These are phyloP conservation scores for Rugonectria rugulosa DNA, from an alignment of 2,329 filamentous ascomycete species.

Conservation along the genomic window DNA sequence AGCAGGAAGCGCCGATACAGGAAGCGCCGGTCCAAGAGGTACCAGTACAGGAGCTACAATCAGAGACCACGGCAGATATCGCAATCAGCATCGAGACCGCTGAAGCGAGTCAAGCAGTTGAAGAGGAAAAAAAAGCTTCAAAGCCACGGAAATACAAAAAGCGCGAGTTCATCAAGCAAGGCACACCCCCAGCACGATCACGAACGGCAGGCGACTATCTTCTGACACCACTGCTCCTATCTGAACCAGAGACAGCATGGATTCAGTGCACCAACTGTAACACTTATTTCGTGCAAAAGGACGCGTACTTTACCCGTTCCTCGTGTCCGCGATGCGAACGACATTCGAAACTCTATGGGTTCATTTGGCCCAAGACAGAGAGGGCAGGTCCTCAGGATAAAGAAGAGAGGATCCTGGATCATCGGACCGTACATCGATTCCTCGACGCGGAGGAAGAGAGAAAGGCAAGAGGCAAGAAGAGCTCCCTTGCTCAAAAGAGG, in stretches of 20 bases:
- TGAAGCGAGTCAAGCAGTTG: conserved; percentile 25
- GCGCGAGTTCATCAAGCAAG: conserved; percentile 44
- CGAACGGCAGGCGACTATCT: conserved; percentile 82
- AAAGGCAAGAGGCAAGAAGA: conserved; percentile 54
- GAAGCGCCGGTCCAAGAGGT: not conserved
- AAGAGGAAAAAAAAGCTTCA: conserved; percentile 23
- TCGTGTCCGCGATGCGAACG: conserved; percentile 93
- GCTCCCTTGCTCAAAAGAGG: conserved; percentile 39
- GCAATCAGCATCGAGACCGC: conserved; percentile 36
- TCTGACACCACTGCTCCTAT: conserved; percentile 77
- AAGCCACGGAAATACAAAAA: conserved; percentile 47
- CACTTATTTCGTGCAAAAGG: conserved; percentile 82
- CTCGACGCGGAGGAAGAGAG: conserved; percentile 74
- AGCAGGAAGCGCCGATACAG: conserved; percentile 17
- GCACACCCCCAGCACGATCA: conserved; percentile 42
- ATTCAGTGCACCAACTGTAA: conserved; percentile 88
- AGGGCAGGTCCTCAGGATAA: conserved; percentile 77
- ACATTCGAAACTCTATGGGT: conserved; percentile 95
- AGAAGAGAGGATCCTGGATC: conserved; percentile 78
- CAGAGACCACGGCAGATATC: conserved; percentile 25
- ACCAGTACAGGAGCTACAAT: not conserved
- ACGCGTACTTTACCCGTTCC: conserved; percentile 85
- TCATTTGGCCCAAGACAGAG: conserved; percentile 94
- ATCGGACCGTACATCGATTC: conserved; percentile 87
- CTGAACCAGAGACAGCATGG: conserved; percentile 80